Conservation (phyloP, 768 basidiomycete species). For the Macrolepiota fuliginosa region DNA sequence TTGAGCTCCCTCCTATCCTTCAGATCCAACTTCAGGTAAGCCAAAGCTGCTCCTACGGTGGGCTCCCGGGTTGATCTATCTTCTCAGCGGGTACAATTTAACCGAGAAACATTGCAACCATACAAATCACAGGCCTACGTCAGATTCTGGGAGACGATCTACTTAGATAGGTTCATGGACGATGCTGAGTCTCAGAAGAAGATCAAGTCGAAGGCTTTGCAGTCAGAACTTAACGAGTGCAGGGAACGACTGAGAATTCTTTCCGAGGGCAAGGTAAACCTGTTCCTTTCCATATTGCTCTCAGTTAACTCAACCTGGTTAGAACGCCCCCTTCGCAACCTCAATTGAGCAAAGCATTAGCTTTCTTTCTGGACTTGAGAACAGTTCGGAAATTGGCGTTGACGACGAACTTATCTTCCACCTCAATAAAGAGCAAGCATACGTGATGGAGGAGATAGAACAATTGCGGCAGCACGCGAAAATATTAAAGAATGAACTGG, state of each 20-base stretch:
- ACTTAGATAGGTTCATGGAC: constrained; percentile 91
- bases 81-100: constrained; percentile 86
- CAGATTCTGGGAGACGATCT: constrained; percentile 82
- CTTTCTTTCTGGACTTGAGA: constrained; percentile 53
- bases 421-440: constrained; percentile 51
- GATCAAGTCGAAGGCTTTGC: constrained; percentile 65
- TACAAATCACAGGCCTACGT: constrained; percentile 97
- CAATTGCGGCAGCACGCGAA: constrained; percentile 46
- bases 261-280: constrained; percentile 66
- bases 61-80: constrained; percentile 10
- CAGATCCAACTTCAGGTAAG: constrained; percentile 93
- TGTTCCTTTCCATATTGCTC: not conserved
- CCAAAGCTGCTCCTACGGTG: not conserved
- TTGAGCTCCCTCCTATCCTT: constrained; percentile 85
- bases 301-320: constrained; percentile 6
- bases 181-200: constrained; percentile 71
- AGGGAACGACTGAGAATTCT: constrained; percentile 70
- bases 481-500: constrained; percentile 65
- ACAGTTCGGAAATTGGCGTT: constrained; percentile 44
- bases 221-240: constrained; percentile 57
- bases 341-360: constrained; percentile 54
- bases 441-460: constrained; percentile 57
- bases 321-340: constrained; percentile 63
- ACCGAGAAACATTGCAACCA: constrained; percentile 85
- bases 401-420: constrained; percentile 54